Evolutionary conservation across 2,329 filamentous ascomycete genomes (phyloP), one percentile per base, ranked within the genome.

Genomic region (Chrysoporthe austroafricana): DNA sequence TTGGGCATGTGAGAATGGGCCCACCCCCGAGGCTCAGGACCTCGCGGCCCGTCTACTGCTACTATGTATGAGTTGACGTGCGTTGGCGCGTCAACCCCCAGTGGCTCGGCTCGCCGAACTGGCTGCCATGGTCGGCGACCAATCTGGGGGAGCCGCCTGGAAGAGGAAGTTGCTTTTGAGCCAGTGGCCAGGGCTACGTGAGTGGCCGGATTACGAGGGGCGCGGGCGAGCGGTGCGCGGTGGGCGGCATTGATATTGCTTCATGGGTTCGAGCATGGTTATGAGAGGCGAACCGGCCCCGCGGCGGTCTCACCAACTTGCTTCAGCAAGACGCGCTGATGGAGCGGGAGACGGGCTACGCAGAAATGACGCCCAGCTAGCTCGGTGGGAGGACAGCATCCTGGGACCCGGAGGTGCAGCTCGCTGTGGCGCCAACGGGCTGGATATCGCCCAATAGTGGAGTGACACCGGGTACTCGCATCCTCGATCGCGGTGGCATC

Each of bases 1-100:
- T 63, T 39, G 21, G 62, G 62, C 62, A 63, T 63, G 62, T 63
- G 36, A 42, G 36, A 63, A 57, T 5, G 34, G 50, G 50, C 50
- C 21, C 21, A 54, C 50, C 21, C 26, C 14, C 50, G 54, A 57
- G 54, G 54, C n/a, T 16, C 62, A 54, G 11, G n/a, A 56, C 36
- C n/a, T 4, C 42, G 62, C 34, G 50, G 39, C 11, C 54, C 34
- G 32, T 39, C 26, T 18, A 26, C 26, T 26, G 26, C 26, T 26
- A 26, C 26, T 26, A 26, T 26, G 26, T 26, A 13, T 54, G 18
- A 13, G 5, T 57, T 34, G 50, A 63, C 62, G 39, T 63, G 61
- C 61, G 39, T 62, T 8, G 8, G 46, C 26, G 36, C 11, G 42
- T 44, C 50, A 63, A 56, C 36, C 57, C 39, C 50, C 62, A 46